Percentiles rank a stretch among this genome's conserved stretches.
Evolutionary conservation across 177 flowering plant genomes (phyloP).

Genomic region (Vitis hybrid): DNA sequence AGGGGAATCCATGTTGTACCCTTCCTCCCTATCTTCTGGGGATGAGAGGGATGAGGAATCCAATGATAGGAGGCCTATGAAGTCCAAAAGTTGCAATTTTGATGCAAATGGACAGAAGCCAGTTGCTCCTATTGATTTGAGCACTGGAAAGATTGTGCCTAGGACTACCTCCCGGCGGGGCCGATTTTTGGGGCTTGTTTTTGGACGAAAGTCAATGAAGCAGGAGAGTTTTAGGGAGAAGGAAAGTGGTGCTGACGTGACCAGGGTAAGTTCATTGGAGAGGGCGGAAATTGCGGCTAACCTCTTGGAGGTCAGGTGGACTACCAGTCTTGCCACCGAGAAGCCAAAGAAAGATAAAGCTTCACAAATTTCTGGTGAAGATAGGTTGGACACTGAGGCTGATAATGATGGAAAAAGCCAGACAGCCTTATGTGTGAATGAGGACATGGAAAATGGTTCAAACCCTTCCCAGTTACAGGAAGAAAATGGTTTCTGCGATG

Average conservation of each 20-base stretch:
- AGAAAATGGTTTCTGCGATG: slow-evolving; percentile 3
- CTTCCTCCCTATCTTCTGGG: slow-evolving; percentile 44
- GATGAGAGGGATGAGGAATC: slow-evolving; percentile 55
- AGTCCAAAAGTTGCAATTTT: slow-evolving; percentile 43
- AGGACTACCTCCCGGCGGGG: slow-evolving; percentile 46
- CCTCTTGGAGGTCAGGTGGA: slow-evolving; percentile 80
- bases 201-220: slow-evolving; percentile 56
- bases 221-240: slow-evolving; percentile 23
- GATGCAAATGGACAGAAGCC: slow-evolving; percentile 20
- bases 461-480: background rate
- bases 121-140: slow-evolving; percentile 23
- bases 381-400: slow-evolving; percentile 13
- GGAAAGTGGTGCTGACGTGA: slow-evolving; percentile 27
- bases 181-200: slow-evolving; percentile 61
- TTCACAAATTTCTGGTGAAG: slow-evolving; percentile 17
- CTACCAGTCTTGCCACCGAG: slow-evolving; percentile 56
- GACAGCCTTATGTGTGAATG: slow-evolving; percentile 10
- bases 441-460: background rate
- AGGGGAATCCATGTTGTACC: slow-evolving; percentile 29
- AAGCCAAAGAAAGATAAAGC: slow-evolving; percentile 23
- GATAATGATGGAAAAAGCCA: slow-evolving; percentile 6
- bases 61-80: slow-evolving; percentile 19
- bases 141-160: slow-evolving; percentile 35
- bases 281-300: slow-evolving; percentile 86
- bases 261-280: slow-evolving; percentile 55